Conservation (phyloP, 1,284 basidiomycete species). For the Trametes sp. region DNA sequence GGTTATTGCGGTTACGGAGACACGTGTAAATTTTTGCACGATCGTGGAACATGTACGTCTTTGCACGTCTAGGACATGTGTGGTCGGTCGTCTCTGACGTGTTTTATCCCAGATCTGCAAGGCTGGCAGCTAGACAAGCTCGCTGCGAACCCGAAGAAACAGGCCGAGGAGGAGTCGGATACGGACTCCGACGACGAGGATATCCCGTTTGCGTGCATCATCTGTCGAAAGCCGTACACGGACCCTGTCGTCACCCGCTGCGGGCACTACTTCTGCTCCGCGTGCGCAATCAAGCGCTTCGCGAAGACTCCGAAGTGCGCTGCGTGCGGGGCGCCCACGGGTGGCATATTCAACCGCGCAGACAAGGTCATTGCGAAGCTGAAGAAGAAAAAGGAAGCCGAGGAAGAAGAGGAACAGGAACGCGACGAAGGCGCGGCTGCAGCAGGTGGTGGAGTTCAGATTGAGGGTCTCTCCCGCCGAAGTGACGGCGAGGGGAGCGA, state of each 20-base stretch:
- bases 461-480: slow-evolving; percentile 64
- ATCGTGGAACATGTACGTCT: slow-evolving; percentile 82
- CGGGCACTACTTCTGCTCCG: slow-evolving; percentile 96
- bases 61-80: slow-evolving; percentile 2
- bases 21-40: slow-evolving; percentile 96
- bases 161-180: slow-evolving; percentile 62
- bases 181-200: slow-evolving; percentile 80
- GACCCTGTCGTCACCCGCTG: slow-evolving; percentile 97
- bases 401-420: slow-evolving; percentile 52
- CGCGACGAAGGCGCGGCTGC: slow-evolving; percentile 47
- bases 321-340: slow-evolving; percentile 92
- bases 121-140: slow-evolving; percentile 98
- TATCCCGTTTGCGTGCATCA: slow-evolving; percentile 96
- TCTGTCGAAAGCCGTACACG: slow-evolving; percentile 94
- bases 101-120: slow-evolving; percentile 74
- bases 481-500: slow-evolving; percentile 45
- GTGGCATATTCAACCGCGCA: slow-evolving; percentile 93
- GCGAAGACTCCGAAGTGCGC: slow-evolving; percentile 95
- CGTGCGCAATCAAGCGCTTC: slow-evolving; percentile 94
- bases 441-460: slow-evolving; percentile 54
- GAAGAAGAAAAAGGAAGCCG: slow-evolving; percentile 64
- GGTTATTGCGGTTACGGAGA: slow-evolving; percentile 99
- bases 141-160: slow-evolving; percentile 69
- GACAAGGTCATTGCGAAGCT: slow-evolving; percentile 84
- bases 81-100: slow-evolving; percentile 8